Conservation (phyloP, 805 yeast species). For the Cyberlindnera meyerae region DNA sequence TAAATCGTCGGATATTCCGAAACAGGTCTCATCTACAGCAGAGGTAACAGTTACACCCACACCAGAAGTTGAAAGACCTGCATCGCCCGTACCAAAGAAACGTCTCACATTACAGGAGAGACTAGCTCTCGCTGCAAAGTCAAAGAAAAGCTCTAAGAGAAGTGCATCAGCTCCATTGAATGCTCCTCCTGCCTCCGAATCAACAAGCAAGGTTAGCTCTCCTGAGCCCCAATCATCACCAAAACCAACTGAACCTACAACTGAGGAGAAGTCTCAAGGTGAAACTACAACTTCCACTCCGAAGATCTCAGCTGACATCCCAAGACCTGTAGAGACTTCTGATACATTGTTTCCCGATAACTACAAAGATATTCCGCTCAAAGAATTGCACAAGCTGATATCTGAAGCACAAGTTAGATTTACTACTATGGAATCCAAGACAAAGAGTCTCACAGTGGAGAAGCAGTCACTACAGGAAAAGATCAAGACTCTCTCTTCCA, state of each 20-base stretch:
- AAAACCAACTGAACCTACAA: constrained; percentile 3
- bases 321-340: constrained; percentile 1
- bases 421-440: constrained; percentile 14
- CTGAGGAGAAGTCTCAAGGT: neutral
- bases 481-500: constrained; percentile 10
- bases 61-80: no score
- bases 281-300: constrained; percentile 2
- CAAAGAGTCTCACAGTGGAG: constrained; percentile 17
- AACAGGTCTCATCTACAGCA: no score
- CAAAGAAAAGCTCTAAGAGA: constrained; percentile 27
- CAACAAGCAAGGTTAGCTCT: constrained; percentile 5
- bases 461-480: constrained; percentile 22
- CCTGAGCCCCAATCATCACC: constrained; percentile 7
- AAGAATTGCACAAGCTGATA: constrained; percentile 16
- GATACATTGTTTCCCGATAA: constrained; percentile 10
- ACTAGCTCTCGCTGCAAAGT: constrained; percentile 72
- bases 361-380: constrained; percentile 10
- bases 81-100: constrained; percentile 35
- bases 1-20: no score
- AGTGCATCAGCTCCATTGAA: constrained; percentile 14
- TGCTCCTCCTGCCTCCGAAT: neutral
- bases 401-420: constrained; percentile 14
- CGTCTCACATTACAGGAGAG: constrained; percentile 80
- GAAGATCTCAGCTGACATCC: constrained; percentile 6
- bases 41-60: no score